These are phyloP conservation scores for Ustilago bromivora DNA, from an alignment of 1,284 basidiomycete species.

Conservation along the genomic window DNA sequence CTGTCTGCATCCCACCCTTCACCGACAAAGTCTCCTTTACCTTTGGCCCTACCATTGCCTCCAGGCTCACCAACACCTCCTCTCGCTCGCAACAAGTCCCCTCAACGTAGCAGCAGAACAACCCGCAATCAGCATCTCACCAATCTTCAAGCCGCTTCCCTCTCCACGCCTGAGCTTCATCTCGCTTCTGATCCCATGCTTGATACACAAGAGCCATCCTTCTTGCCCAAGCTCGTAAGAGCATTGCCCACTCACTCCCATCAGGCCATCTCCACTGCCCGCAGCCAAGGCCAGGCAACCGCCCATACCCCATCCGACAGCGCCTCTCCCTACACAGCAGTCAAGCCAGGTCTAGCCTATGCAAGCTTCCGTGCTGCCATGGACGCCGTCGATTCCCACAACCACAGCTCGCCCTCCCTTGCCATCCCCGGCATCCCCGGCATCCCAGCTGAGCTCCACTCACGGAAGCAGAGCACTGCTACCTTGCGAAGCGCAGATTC, in stretches of 20 bases:
- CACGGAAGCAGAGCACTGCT: constrained; percentile 35
- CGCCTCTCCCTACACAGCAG: constrained; percentile 12
- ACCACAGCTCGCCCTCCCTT: constrained; percentile 5
- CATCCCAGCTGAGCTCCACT: constrained; percentile 5
- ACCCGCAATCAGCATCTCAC: constrained; percentile 44
- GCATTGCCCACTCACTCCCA: constrained; percentile 25
- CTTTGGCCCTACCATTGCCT: constrained; percentile 17
- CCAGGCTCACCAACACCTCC: constrained; percentile 22
- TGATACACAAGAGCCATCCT: constrained; percentile 48
- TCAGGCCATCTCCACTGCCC: constrained; percentile 27
- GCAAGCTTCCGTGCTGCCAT: constrained; percentile 52
- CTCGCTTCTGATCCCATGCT: constrained; percentile 58
- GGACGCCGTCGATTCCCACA: constrained; percentile 37
- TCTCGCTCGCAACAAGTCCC: constrained; percentile 31
- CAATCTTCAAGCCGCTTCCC: constrained; percentile 54
- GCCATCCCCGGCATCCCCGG: constrained; percentile 4
- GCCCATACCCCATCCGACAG: constrained; percentile 20
- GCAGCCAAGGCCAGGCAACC: constrained; percentile 9
- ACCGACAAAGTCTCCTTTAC: constrained; percentile 16
- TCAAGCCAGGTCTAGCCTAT: constrained; percentile 30
- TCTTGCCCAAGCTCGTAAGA: constrained; percentile 45
- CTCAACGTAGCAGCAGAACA: constrained; percentile 34
- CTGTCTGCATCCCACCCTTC: constrained; percentile 28
- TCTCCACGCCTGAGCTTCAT: constrained; percentile 60
- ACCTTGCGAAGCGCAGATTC: constrained; percentile 32